Evolutionary conservation across 1,284 basidiomycete species (phyloP).

Genomic region (Irpex sp.): DNA sequence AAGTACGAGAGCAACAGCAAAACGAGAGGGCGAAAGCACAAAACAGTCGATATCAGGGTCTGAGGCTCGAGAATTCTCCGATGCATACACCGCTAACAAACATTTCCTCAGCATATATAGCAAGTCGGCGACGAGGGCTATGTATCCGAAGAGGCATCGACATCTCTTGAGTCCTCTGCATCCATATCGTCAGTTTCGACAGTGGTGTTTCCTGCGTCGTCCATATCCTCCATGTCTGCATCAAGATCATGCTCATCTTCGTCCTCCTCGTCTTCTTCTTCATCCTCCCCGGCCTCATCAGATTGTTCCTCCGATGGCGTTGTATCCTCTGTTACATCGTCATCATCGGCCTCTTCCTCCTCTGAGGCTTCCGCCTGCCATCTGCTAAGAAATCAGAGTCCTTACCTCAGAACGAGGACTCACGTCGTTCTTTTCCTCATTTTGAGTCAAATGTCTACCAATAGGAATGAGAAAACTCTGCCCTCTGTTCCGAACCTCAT

Average conservation of each 20-base stretch:
- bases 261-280: slow-evolving; percentile 50
- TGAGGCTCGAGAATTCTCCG: too few species aligned
- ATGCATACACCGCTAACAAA: too few species aligned
- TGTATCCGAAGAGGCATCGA: slow-evolving; percentile 1
- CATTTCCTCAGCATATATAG: too few species aligned
- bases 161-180: slow-evolving; percentile 24
- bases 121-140: too few species aligned
- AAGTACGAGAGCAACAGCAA: background rate
- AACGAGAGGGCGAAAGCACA: background rate
- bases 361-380: slow-evolving; percentile 44
- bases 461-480: slow-evolving; percentile 69
- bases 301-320: slow-evolving; percentile 33
- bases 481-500: slow-evolving; percentile 60
- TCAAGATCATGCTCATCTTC: slow-evolving; percentile 50
- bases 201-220: slow-evolving; percentile 43
- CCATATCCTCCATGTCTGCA: slow-evolving; percentile 70
- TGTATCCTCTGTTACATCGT: slow-evolving; percentile 30
- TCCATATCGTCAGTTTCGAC: slow-evolving; percentile 37
- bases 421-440: slow-evolving; percentile 83
- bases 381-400: slow-evolving; percentile 1
- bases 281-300: slow-evolving; percentile 41
- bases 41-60: too few species aligned
- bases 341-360: slow-evolving; percentile 49
- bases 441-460: slow-evolving; percentile 65
- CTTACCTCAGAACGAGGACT: slow-evolving; percentile 20